Base-by-base conservation (phyloP, 495 filamentous ascomycete genomes). In the Tuber umbilicatum region DNA sequence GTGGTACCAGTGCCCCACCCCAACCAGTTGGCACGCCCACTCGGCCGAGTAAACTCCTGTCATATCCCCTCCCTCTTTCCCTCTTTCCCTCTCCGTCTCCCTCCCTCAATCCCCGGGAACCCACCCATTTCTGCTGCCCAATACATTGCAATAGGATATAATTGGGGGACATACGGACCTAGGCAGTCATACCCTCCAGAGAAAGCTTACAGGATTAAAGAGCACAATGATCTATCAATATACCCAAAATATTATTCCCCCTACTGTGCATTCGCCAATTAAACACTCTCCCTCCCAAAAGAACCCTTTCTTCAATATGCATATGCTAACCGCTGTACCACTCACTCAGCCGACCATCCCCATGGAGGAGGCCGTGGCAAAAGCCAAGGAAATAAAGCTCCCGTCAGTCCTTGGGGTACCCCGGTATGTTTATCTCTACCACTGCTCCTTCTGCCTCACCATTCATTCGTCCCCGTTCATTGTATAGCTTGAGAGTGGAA, bases 361-460 rank as follows among this genome's bases (percentile, higher is more conserved):
- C 95, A 99, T 85, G 95, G 95, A 88, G 95, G 95, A 91, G 95
- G 95, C 83, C 88, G 96, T 86, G 95, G 95, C 83, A 99, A 99
- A 86, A 97, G 93, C 38, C 98, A 99, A 91, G 94, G 95, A 87
- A 98, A 98, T 84, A 88, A 92, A 73, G 86, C 95, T 83, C 94
- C 96, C 68, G 92, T 93, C 83, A 97, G 93, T 86, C 94, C 94
- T 75, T 99, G 95, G 95, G 96, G 96, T 80, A 90, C 89, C 82
- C 93, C 93, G 85, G 94, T 97, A 91, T 84, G 92, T 88, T n/a
- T 68, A 17, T 67, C 12, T 60, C 42, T 38, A 27, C 23, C 31
- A 2, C 60, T 16, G 35, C 2, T 6, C 35, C 16, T 31, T 40
- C 23, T 5, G 2, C 9, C 23, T 55, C 40, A 35, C 68, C 68